Conservation (phyloP, 2,329 filamentous ascomycete genomes). For the Rhytidhysteron rufulum region DNA sequence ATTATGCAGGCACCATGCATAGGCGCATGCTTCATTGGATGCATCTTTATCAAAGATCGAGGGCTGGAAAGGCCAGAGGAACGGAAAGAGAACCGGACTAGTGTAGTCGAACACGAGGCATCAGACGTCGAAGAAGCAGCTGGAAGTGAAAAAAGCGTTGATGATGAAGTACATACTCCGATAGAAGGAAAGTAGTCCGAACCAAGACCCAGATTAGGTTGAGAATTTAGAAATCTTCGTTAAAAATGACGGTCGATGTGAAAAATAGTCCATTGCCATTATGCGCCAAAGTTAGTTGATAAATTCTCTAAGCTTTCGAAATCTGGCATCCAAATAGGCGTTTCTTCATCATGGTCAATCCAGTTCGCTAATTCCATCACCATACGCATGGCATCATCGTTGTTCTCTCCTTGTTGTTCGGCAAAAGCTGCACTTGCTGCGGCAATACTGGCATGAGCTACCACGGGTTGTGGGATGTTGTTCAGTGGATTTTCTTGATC, state of each 20-base stretch:
- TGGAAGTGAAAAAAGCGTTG: not conserved
- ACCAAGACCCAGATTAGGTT: no score
- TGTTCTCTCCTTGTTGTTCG: not conserved
- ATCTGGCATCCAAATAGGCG: not conserved
- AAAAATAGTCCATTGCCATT: no score
- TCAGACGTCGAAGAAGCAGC: not conserved
- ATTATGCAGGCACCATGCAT: constrained; percentile 8
- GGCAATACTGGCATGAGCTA: not conserved
- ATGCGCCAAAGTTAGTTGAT: not conserved
- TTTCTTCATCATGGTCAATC: not conserved
- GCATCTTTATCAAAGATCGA: constrained; percentile 8
- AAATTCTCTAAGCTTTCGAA: not conserved
- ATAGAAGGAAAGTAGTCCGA: no score
- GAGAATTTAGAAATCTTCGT: no score
- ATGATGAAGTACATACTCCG: no score
- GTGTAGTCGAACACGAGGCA: not conserved
- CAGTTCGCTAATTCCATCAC: constrained; percentile 1
- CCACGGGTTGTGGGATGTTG: not conserved
- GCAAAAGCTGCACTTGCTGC: not conserved
- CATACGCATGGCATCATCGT: constrained; percentile 1
- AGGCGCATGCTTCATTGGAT: constrained; percentile 5
- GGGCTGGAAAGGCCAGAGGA: constrained; percentile 6
- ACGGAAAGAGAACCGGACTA: not conserved
- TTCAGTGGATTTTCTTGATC: not conserved
- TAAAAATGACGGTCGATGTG: no score